Evolutionary conservation across 2,329 filamentous ascomycete genomes (phyloP), one percentile per base, ranked within the genome.

Genomic region (Cladophialophora chaetospira): DNA sequence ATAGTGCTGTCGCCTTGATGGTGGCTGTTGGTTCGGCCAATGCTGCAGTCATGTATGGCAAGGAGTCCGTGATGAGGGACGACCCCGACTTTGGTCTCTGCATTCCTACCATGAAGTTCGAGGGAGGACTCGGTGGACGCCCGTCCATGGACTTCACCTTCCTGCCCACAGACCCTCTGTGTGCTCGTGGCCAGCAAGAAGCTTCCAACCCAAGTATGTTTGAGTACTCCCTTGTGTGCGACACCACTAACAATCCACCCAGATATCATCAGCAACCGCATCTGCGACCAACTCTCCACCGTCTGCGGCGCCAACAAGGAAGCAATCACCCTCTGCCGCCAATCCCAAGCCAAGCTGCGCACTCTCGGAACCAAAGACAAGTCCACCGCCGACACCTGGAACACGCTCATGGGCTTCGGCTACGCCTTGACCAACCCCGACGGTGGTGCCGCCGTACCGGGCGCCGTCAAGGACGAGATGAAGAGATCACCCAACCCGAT

Each of bases 191-290:
- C 49, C 85, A 88, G 72, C 73, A 84, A 66, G 86, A 88, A 68
- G 85, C 62, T 6, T 76, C 88, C 43, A 88, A 88, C 81, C 85
- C 85, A 55, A 82, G 58, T 61, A 57, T 36, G 56, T 43, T 4
- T 23, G 13, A 4, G 26, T 28, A 21, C n/a, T 44, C 5, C 10
- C 4, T 38, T 9, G n/a, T 10, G 4, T 19, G 11, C 9, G 38
- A 15, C n/a, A 13, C 38, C 8, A 21, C 46, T 50, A 49, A 42
- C 13, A 15, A 8, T 9, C 2, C 2, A 13, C 15, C 13, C 4
- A 62, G 60, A 83, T 75, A 88, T 88, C 76, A 88, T 88, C 76
- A 87, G 84, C 69, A 88, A 87, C 78, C 81, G 84, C 60, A 84
- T 88, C 70, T 85, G 83, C 72, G 85, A 88, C 71, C 84, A 88